Conservation (phyloP, 78 protist genomes). For the Cyanophora paradoxa region DNA sequence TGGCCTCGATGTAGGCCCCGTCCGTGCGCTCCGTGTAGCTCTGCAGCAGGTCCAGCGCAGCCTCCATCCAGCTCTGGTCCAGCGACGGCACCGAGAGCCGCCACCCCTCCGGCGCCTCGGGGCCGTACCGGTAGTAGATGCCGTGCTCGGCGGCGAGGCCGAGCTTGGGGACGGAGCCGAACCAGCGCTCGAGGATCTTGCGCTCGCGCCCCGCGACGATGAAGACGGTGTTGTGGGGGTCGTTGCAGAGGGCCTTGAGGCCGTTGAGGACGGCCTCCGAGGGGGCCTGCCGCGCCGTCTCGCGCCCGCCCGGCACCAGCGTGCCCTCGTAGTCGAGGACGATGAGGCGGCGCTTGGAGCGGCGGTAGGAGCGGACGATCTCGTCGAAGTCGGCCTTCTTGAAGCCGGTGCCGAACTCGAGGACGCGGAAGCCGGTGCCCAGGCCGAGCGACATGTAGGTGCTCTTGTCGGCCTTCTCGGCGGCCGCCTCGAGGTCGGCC, state of each 20-base stretch:
- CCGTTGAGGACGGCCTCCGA: no score
- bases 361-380: background rate
- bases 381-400: background rate
- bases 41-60: background rate
- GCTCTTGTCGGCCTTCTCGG: no score
- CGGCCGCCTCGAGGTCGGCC: background rate
- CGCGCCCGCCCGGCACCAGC: background rate
- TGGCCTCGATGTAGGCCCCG: conserved; percentile 46
- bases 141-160: conserved; percentile 3
- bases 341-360: background rate
- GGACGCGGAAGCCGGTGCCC: no score
- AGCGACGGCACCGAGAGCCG: background rate
- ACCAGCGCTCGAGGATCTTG: background rate
- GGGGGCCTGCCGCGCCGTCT: no score
- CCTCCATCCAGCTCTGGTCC: background rate
- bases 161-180: background rate
- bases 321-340: conserved; percentile 7
- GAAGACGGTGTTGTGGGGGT: background rate
- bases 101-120: no score
- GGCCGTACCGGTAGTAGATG: background rate
- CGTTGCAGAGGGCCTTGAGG: no score
- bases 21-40: conserved; percentile 40
- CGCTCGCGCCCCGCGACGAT: background rate
- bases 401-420: conserved; percentile 3
- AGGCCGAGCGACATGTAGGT: no score